Evolutionary conservation across 768 basidiomycete species (phyloP).

Genomic region (Pulveroboletus ravenelii): DNA sequence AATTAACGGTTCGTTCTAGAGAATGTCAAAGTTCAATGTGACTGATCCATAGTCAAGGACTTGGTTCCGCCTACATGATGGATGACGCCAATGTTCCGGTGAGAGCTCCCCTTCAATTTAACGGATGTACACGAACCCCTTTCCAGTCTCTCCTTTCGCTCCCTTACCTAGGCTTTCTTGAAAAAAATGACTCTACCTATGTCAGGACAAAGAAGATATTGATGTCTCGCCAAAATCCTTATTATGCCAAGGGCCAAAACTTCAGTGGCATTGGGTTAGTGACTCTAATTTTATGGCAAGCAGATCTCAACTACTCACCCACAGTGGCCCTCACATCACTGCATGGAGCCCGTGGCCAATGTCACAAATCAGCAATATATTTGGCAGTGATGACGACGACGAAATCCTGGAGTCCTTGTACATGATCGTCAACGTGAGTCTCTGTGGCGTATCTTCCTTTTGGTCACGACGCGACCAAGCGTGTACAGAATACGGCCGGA

Average conservation of each 20-base stretch:
- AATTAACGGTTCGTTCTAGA: slow-evolving; percentile 50
- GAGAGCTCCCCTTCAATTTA: slow-evolving; percentile 18
- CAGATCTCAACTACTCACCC: background rate
- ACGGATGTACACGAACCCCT: background rate
- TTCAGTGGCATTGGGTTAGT: slow-evolving; percentile 70
- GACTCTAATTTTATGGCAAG: background rate
- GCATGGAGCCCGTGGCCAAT: slow-evolving; percentile 80
- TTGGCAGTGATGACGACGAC: slow-evolving; percentile 65
- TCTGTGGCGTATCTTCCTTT: background rate
- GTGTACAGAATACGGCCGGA: slow-evolving; percentile 58
- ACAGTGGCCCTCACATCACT: slow-evolving; percentile 70
- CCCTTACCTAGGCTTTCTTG: slow-evolving; percentile 74
- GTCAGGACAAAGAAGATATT: slow-evolving; percentile 59
- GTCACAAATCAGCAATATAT: slow-evolving; percentile 72
- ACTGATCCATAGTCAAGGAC: slow-evolving; percentile 35
- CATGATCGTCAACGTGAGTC: slow-evolving; percentile 61
- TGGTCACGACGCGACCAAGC: background rate
- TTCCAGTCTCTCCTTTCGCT: slow-evolving; percentile 67
- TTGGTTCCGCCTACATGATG: slow-evolving; percentile 73
- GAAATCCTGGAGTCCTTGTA: slow-evolving; percentile 64
- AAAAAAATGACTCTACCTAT: slow-evolving; percentile 54
- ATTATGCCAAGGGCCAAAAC: slow-evolving; percentile 55
- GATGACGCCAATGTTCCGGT: slow-evolving; percentile 85
- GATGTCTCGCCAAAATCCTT: slow-evolving; percentile 64
- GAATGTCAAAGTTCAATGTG: background rate